These are phyloP conservation scores for Aspergillus saccharolyticus DNA, from an alignment of 495 filamentous ascomycete species.

Conservation along the genomic window DNA sequence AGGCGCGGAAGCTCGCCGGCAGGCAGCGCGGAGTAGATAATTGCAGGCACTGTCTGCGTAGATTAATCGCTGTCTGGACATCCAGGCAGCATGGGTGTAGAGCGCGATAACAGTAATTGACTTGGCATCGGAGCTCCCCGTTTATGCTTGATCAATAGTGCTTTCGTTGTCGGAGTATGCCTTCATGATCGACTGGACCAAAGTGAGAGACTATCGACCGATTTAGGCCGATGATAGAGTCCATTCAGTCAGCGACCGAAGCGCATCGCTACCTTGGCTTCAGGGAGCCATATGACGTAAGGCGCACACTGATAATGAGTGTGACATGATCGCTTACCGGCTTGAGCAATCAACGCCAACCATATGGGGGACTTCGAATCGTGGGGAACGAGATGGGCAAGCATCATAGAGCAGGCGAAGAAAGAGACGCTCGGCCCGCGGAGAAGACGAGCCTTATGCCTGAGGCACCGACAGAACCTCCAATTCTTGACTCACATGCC, in stretches of 20 bases:
- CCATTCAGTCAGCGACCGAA: background rate
- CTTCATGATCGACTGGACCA: background rate
- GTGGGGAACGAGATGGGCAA: too few species aligned
- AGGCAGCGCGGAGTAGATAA: background rate
- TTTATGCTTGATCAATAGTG: background rate
- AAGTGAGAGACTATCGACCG: background rate
- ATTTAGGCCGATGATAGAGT: background rate
- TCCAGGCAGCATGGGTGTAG: background rate
- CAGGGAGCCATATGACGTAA: background rate
- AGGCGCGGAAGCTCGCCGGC: background rate
- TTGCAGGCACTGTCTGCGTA: background rate
- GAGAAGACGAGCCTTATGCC: too few species aligned
- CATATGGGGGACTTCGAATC: too few species aligned
- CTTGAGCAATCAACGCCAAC: too few species aligned
- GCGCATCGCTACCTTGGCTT: background rate
- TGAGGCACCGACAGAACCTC: too few species aligned
- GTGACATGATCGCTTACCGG: too few species aligned
- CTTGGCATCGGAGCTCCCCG: background rate
- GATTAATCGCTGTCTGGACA: background rate
- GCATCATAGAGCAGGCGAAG: too few species aligned
- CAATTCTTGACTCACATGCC: too few species aligned
- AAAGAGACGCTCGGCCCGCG: too few species aligned
- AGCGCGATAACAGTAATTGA: background rate
- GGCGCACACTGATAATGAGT: background rate
- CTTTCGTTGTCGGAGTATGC: background rate